Evolutionary conservation across 2,329 filamentous ascomycete species (phyloP).

Genomic region (Aspergillus pseudoglaucus): DNA sequence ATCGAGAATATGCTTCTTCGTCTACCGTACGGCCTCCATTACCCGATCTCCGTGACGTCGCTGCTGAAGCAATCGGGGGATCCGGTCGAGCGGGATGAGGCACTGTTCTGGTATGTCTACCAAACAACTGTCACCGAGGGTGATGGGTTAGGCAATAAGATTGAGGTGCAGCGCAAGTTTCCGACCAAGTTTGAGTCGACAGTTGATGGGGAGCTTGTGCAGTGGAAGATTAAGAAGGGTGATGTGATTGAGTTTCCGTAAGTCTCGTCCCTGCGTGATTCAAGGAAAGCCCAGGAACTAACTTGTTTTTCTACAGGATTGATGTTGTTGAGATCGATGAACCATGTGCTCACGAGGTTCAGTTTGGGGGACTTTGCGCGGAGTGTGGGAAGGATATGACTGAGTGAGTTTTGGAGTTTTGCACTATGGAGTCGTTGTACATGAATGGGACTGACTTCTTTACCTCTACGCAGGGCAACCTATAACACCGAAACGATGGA

Average conservation of each 20-base stretch:
- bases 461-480: constrained; percentile 45
- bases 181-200: constrained; percentile 77
- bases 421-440: too few species aligned
- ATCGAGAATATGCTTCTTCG: constrained; percentile 37
- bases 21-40: constrained; percentile 60
- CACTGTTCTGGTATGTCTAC: constrained; percentile 82
- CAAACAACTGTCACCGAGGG: constrained; percentile 62
- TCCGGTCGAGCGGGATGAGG: constrained; percentile 65
- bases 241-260: constrained; percentile 40
- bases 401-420: constrained; percentile 44
- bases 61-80: constrained; percentile 73
- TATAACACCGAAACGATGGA: constrained; percentile 77
- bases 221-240: constrained; percentile 61
- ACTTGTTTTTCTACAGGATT: constrained; percentile 35
- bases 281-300: not conserved
- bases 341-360: constrained; percentile 81
- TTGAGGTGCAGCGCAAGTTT: constrained; percentile 62
- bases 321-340: constrained; percentile 74
- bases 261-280: constrained; percentile 11
- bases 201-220: constrained; percentile 68
- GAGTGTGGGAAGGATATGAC: constrained; percentile 97
- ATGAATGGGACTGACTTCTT: not conserved
- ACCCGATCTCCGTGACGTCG: constrained; percentile 87
- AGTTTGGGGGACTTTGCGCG: constrained; percentile 84
- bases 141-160: constrained; percentile 67